A percentile compares a stretch with the other conserved stretches of the same genome.
phyloP scores from a whole-genome alignment of 2,329 filamentous ascomycete species.

The Annulohypoxylon truncatum region DNA sequence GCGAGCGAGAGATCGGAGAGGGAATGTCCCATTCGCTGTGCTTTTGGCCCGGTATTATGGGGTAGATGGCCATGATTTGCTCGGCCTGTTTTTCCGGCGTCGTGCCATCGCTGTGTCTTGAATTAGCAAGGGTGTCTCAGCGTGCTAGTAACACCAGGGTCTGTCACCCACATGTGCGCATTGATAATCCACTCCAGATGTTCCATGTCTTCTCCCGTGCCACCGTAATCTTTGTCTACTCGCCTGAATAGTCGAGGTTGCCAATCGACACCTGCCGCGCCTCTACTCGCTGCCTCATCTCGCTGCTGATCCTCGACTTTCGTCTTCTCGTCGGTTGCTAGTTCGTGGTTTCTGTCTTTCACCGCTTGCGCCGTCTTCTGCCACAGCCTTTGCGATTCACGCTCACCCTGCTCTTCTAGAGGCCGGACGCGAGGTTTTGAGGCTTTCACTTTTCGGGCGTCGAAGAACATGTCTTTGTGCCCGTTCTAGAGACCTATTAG shows the following conservation, averaged over 20 bases:
- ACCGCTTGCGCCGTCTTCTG: constrained; percentile 83
- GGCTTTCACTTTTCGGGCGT: constrained; percentile 82
- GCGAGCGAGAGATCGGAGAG: constrained; percentile 57
- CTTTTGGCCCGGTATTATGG: constrained; percentile 83
- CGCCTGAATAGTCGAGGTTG: constrained; percentile 84
- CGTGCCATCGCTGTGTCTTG: constrained; percentile 60
- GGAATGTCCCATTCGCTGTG: constrained; percentile 65
- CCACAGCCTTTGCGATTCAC: constrained; percentile 93
- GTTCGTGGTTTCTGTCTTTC: constrained; percentile 84
- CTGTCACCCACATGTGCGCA: constrained; percentile 76
- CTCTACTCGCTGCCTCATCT: constrained; percentile 84
- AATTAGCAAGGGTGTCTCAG: constrained; percentile 27
- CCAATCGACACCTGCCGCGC: constrained; percentile 86
- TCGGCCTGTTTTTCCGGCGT: constrained; percentile 77
- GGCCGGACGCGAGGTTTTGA: constrained; percentile 79
- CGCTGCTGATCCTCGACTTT: constrained; percentile 93
- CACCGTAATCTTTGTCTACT: constrained; percentile 76
- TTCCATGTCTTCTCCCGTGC: constrained; percentile 82
- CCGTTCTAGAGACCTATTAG: constrained; percentile 72
- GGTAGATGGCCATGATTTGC: constrained; percentile 88
- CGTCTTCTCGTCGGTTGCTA: constrained; percentile 95
- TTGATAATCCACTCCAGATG: constrained; percentile 96
- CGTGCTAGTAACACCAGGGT: not conserved
- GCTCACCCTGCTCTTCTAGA: constrained; percentile 85
- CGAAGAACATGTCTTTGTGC: constrained; percentile 89